Percentiles rank a stretch among this genome's conserved stretches.
Evolutionary conservation across 495 filamentous ascomycete genomes (phyloP).

Genomic region (Xylaria curta): DNA sequence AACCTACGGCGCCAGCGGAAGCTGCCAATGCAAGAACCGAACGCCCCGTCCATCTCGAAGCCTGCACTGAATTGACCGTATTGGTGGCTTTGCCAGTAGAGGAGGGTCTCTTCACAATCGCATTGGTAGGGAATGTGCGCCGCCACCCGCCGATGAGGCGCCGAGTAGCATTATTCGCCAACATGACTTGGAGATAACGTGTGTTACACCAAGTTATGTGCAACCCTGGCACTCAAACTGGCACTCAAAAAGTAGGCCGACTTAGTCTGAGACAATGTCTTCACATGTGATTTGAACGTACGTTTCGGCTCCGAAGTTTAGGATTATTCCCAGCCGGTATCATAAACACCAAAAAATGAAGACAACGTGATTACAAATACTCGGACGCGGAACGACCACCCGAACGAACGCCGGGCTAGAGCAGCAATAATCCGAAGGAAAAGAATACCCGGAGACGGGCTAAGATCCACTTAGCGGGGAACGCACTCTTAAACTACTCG

Average conservation of each 20-base stretch:
- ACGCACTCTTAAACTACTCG: background rate
- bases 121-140: slow-evolving; percentile 31
- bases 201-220: slow-evolving; percentile 11
- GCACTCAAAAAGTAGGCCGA: background rate
- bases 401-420: background rate
- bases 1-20: slow-evolving; percentile 50
- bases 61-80: background rate
- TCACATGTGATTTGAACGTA: background rate
- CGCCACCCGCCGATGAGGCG: slow-evolving; percentile 36
- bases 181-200: slow-evolving; percentile 29
- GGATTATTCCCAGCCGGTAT: background rate
- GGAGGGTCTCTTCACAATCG: slow-evolving; percentile 29
- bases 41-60: slow-evolving; percentile 36
- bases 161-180: slow-evolving; percentile 32
- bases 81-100: slow-evolving; percentile 25
- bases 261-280: background rate
- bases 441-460: slow-evolving; percentile 12
- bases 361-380: background rate
- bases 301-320: background rate
- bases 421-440: slow-evolving; percentile 8
- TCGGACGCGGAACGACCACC: background rate
- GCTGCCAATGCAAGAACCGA: slow-evolving; percentile 48
- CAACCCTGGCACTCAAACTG: background rate
- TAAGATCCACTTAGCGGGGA: slow-evolving; percentile 2
- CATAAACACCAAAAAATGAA: background rate